phyloP scores from a whole-genome alignment of 164 flowering plant species.

The Kingdonia uniflora region DNA sequence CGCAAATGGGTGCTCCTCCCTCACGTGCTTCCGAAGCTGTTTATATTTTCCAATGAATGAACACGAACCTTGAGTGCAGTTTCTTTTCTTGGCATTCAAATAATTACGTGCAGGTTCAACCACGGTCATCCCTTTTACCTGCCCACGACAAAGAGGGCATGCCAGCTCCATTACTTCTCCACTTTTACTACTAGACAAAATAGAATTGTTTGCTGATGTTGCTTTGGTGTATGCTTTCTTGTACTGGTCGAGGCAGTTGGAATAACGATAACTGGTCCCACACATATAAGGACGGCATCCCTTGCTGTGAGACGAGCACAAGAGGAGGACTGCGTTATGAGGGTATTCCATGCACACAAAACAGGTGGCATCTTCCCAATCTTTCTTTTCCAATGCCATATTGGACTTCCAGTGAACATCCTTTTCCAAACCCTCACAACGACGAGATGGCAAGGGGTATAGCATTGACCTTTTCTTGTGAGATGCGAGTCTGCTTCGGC shows the following conservation, averaged over 20 bases:
- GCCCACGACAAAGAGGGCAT: slow-evolving; percentile 49
- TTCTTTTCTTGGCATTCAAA: slow-evolving; percentile 35
- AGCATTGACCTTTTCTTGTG: slow-evolving; percentile 42
- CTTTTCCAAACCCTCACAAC: slow-evolving; percentile 11
- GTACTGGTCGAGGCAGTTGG: slow-evolving; percentile 64
- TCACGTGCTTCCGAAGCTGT: slow-evolving; percentile 43
- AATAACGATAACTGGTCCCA: slow-evolving; percentile 53
- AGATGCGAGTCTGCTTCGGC: slow-evolving; percentile 46
- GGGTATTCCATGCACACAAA: slow-evolving; percentile 72
- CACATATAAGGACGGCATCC: slow-evolving; percentile 80
- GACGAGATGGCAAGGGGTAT: slow-evolving; percentile 31
- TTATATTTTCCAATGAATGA: slow-evolving; percentile 36
- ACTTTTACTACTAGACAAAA: slow-evolving; percentile 13
- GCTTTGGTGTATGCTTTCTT: slow-evolving; percentile 38
- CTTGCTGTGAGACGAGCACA: slow-evolving; percentile 64
- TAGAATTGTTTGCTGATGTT: slow-evolving; percentile 7
- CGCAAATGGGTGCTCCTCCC: slow-evolving; percentile 30
- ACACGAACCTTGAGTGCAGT: slow-evolving; percentile 39
- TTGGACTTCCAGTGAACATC: slow-evolving; percentile 15
- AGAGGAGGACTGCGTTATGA: slow-evolving; percentile 68
- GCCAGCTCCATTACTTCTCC: slow-evolving; percentile 25
- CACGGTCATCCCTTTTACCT: slow-evolving; percentile 52
- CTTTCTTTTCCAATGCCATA: slow-evolving; percentile 30
- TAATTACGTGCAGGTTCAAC: slow-evolving; percentile 43
- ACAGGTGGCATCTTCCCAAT: slow-evolving; percentile 61